These are phyloP conservation scores for Pythium oligandrum DNA, from an alignment of 352 stramenopile genomes.

Conservation along the genomic window DNA sequence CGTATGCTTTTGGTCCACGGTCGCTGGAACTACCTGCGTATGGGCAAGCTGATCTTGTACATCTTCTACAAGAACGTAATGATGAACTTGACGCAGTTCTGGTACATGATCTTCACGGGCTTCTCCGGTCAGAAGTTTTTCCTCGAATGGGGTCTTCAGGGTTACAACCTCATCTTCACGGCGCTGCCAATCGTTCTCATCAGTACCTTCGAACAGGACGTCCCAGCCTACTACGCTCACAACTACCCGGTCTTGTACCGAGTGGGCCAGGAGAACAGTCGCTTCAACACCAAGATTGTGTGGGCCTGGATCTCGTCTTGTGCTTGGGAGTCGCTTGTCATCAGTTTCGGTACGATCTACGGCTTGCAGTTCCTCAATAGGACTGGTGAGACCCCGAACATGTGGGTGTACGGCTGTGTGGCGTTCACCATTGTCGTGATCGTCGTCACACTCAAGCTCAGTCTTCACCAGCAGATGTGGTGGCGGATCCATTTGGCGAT, in stretches of 20 bases:
- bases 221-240: conserved; percentile 59
- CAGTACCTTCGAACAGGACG: conserved; percentile 83
- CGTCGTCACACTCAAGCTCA: conserved; percentile 94
- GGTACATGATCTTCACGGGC: conserved; percentile 90
- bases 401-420: conserved; percentile 93
- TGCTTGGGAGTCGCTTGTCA: conserved; percentile 79
- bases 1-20: conserved; percentile 91
- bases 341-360: conserved; percentile 80
- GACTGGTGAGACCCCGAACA: conserved; percentile 84
- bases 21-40: conserved; percentile 92
- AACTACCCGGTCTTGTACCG: conserved; percentile 79
- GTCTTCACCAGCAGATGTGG: conserved; percentile 83
- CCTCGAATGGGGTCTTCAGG: conserved; percentile 81
- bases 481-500: conserved; percentile 65
- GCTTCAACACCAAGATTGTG: conserved; percentile 85
- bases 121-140: conserved; percentile 88
- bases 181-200: conserved; percentile 81
- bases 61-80: conserved; percentile 97
- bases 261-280: conserved; percentile 76
- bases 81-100: conserved; percentile 93
- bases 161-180: conserved; percentile 88
- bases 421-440: conserved; percentile 94
- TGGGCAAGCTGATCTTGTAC: conserved; percentile 91
- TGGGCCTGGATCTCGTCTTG: conserved; percentile 80
- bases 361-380: conserved; percentile 75